Percentiles rank a stretch among this genome's conserved stretches.
Evolutionary conservation across 257 asterid species (phyloP).

Genomic region (Gynochthodes officinalis): DNA sequence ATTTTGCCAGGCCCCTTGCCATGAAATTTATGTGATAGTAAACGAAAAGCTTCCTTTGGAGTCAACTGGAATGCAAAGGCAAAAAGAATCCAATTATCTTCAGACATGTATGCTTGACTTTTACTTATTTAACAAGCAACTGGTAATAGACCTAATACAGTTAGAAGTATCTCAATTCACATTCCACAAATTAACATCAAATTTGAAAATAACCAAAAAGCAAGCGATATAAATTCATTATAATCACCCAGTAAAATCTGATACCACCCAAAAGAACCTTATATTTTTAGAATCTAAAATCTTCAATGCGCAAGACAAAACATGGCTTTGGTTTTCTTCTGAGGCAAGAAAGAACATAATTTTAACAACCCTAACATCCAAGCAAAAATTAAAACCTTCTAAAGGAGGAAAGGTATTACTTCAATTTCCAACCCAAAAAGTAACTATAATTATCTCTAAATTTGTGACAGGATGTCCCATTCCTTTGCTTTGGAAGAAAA

Average conservation of each 20-base stretch:
- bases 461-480: neutral
- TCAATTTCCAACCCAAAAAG: neutral
- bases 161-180: neutral
- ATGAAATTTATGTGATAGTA: slow-evolving; percentile 87
- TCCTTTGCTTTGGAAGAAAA: neutral
- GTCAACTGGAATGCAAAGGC: slow-evolving; percentile 58
- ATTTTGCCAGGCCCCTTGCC: slow-evolving; percentile 98
- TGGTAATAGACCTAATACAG: neutral
- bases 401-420: neutral
- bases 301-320: neutral
- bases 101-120: neutral
- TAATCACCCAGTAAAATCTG: neutral
- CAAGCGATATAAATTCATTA: neutral
- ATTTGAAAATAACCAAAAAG: neutral
- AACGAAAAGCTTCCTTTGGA: slow-evolving; percentile 89
- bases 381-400: neutral
- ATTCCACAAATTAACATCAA: neutral
- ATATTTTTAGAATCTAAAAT: neutral
- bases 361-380: neutral
- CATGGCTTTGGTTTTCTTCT: neutral
- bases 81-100: slow-evolving; percentile 9
- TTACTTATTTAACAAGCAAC: neutral
- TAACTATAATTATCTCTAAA: too few species aligned
- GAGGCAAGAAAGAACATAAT: neutral
- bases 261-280: neutral